Conservation (phyloP, 2,329 filamentous ascomycete genomes). For the Stemphylium vesicarium region DNA sequence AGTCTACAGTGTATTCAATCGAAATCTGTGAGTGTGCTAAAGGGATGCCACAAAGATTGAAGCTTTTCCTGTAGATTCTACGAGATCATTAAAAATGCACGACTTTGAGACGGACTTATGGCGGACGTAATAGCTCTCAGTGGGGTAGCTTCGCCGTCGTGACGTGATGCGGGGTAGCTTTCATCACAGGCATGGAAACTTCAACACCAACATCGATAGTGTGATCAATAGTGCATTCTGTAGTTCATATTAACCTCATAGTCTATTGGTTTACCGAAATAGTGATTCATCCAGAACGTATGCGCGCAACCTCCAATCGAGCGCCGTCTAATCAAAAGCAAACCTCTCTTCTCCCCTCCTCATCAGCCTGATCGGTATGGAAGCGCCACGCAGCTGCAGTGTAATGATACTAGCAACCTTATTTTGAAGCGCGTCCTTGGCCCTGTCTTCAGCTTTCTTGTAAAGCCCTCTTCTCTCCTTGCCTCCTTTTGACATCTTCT, state of each 20-base stretch:
- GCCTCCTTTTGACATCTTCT: constrained; percentile 44
- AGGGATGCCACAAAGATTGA: background rate
- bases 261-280: background rate
- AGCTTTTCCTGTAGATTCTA: background rate
- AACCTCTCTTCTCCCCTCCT: constrained; percentile 75
- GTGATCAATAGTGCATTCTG: background rate
- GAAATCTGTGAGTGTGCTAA: too few relatives aligned
- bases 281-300: background rate
- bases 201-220: background rate
- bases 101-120: background rate
- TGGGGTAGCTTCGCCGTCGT: constrained; percentile 24
- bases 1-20: background rate
- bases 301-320: background rate
- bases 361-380: constrained; percentile 72
- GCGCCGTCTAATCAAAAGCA: constrained; percentile 36
- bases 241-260: background rate
- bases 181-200: background rate
- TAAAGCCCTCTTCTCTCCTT: constrained; percentile 65
- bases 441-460: constrained; percentile 64
- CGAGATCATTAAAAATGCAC: constrained; percentile 3
- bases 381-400: constrained; percentile 67
- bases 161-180: constrained; percentile 31
- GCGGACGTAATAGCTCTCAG: constrained; percentile 1
- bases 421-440: constrained; percentile 59
- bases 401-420: constrained; percentile 71